phyloP scores from a whole-genome alignment of 2,329 filamentous ascomycete species.

The Shiraia sp. region DNA sequence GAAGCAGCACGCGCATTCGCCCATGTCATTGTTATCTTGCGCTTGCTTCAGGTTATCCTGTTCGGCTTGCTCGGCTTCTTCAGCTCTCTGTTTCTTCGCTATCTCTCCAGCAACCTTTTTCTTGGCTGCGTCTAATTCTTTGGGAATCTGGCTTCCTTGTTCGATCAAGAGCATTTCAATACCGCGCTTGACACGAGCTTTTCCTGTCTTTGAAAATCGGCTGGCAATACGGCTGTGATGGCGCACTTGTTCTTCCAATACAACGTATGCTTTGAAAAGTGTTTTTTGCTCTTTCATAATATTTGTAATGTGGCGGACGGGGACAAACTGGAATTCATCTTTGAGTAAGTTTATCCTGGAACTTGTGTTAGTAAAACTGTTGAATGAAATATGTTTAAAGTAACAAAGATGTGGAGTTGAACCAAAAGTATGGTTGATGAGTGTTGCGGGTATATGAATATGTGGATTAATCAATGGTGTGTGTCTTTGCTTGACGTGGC shows the following conservation, averaged over 20 bases:
- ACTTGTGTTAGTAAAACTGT: slow-evolving; percentile 9
- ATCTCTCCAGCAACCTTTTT: slow-evolving; percentile 15
- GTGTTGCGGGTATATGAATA: too few species aligned
- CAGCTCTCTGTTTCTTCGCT: slow-evolving; percentile 31
- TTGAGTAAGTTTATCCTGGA: slow-evolving; percentile 43
- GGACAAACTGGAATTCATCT: slow-evolving; percentile 47
- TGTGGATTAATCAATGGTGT: too few species aligned
- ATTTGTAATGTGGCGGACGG: slow-evolving; percentile 40
- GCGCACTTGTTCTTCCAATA: slow-evolving; percentile 35
- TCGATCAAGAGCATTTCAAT: slow-evolving; percentile 22
- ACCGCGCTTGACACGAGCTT: slow-evolving; percentile 23
- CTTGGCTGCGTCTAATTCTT: slow-evolving; percentile 36
- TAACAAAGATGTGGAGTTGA: background rate
- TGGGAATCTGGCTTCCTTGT: slow-evolving; percentile 31
- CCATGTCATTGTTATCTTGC: slow-evolving; percentile 50
- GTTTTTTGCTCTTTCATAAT: slow-evolving; percentile 35
- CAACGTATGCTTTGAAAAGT: slow-evolving; percentile 45
- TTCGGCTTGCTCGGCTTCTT: slow-evolving; percentile 32
- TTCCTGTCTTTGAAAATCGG: slow-evolving; percentile 23
- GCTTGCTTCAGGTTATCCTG: slow-evolving; percentile 40
- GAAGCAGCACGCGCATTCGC: slow-evolving; percentile 75
- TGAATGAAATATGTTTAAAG: background rate
- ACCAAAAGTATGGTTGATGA: background rate
- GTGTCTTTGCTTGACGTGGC: too few species aligned
- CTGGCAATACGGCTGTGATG: slow-evolving; percentile 18